Evolutionary conservation across 2,329 filamentous ascomycete species (phyloP), one percentile per base, ranked within the genome.

Genomic region (Paracoccidioides brasiliensis): DNA sequence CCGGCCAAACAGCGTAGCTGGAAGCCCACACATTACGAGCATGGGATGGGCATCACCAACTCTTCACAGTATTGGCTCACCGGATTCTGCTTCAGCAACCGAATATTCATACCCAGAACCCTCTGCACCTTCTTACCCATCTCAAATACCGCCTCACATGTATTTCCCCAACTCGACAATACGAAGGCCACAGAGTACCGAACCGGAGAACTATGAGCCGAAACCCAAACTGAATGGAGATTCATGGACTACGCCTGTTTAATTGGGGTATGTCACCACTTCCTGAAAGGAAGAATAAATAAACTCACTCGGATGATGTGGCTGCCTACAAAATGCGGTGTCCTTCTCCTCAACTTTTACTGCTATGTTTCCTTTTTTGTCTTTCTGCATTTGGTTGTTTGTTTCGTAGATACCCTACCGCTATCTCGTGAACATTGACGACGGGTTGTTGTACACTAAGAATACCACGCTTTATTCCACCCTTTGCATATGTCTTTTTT

Each of bases 11-110:
- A 95, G 88, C 67, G 84, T 81, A n/a, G 82, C 77, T 56, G 86
- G 87, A 54, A 95, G 90, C 69, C 90, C 91, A 52, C 90, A 96
- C 70, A 88, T 95, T 82, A 73, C 75, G 59, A 83, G 79, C 58
- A 79, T 88, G 59, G 86, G 88, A 55, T 96, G 91, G 90, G 86
- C 89, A 61, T 94, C 90, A 4, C 90, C 90, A 3, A 82, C 84
- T 2, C 86, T 90, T 62, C 81, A 82, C 60, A 79, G 80, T 37
- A 82, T 89, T 61, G 82, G 85, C 8, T 85, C 86, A 7, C 86
- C 90, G 46, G 80, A 79, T 46, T 82, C 80, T 52, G 77, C 77
- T 59, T 58, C 57, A 14, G 66, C 68, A 30, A 90, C 89, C 60
- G 83, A 87, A 59, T 95, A 94, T 66, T 82, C 85, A 6, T 94